These are phyloP conservation scores for Scenedesmus sp. DNA, from an alignment of 163 green algal species.

Conservation along the genomic window DNA sequence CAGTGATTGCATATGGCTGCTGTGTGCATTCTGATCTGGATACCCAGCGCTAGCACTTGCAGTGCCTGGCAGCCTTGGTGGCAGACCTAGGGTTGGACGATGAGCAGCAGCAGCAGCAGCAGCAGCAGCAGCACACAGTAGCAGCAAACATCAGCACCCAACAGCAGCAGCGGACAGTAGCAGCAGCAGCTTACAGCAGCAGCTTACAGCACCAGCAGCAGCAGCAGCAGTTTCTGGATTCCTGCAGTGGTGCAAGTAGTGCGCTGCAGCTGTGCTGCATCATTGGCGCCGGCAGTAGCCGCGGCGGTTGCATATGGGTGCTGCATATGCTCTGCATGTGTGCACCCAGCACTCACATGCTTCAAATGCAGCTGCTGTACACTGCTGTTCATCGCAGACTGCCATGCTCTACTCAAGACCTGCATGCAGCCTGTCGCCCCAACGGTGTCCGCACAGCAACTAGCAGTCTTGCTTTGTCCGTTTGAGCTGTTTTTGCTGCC, in stretches of 20 bases:
- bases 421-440: not conserved
- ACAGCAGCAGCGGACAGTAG: no score
- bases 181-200: no score
- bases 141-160: no score
- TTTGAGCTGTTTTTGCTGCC: no score
- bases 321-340: no score
- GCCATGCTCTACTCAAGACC: not conserved
- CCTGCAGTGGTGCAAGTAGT: not conserved
- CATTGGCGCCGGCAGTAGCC: no score
- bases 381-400: not conserved
- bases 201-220: no score
- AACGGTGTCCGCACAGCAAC: no score
- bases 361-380: not conserved
- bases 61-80: conserved; percentile 45
- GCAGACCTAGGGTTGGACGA: conserved; percentile 46
- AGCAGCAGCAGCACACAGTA: not conserved
- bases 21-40: no score
- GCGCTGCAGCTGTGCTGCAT: not conserved
- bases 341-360: no score
- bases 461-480: not conserved
- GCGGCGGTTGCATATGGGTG: not conserved
- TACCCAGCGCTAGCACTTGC: no score
- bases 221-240: not conserved
- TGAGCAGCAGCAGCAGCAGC: not conserved
- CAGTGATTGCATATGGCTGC: no score